Evolutionary conservation across 257 asterid species (phyloP).

Genomic region (Ballota nigra): DNA sequence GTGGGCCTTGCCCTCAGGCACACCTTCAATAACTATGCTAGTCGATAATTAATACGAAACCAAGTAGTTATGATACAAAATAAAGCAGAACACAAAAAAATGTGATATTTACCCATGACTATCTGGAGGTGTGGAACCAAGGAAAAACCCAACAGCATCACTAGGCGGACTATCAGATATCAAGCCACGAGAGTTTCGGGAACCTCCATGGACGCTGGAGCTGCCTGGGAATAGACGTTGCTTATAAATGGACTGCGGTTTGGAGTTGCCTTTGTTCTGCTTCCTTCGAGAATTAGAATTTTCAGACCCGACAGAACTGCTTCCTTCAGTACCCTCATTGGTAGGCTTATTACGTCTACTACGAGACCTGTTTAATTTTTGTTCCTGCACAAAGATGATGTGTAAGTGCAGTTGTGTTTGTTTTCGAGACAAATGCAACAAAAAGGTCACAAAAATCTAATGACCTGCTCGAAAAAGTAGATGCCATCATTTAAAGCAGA

Average conservation of each 20-base stretch:
- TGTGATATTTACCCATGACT: slow-evolving; percentile 55
- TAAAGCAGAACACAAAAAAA: slow-evolving; percentile 4
- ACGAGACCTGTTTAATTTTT: slow-evolving; percentile 50
- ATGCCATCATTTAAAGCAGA: slow-evolving; percentile 83
- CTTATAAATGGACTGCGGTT: slow-evolving; percentile 47
- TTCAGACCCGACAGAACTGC: slow-evolving; percentile 44
- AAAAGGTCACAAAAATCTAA: slow-evolving; percentile 16
- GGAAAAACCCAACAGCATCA: slow-evolving; percentile 85
- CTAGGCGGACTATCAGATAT: slow-evolving; percentile 76
- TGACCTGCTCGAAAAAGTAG: slow-evolving; percentile 85
- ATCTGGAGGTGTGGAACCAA: slow-evolving; percentile 89
- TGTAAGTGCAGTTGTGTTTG: not conserved
- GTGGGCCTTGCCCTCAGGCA: too few species aligned
- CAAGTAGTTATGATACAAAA: not conserved
- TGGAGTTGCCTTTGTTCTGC: slow-evolving; percentile 53
- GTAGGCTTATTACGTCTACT: slow-evolving; percentile 36
- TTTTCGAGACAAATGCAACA: slow-evolving; percentile 14
- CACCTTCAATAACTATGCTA: too few species aligned
- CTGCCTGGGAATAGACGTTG: slow-evolving; percentile 68
- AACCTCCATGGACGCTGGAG: slow-evolving; percentile 48
- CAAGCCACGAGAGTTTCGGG: slow-evolving; percentile 39
- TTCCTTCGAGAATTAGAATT: slow-evolving; percentile 51
- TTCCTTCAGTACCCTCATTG: slow-evolving; percentile 44
- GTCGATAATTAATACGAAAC: too few species aligned
- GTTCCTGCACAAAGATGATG: slow-evolving; percentile 50